A percentile compares a stretch with the other conserved stretches of the same genome.
Conservation (phyloP, 2,329 filamentous ascomycete genomes). For the Claviceps humidiphila region DNA sequence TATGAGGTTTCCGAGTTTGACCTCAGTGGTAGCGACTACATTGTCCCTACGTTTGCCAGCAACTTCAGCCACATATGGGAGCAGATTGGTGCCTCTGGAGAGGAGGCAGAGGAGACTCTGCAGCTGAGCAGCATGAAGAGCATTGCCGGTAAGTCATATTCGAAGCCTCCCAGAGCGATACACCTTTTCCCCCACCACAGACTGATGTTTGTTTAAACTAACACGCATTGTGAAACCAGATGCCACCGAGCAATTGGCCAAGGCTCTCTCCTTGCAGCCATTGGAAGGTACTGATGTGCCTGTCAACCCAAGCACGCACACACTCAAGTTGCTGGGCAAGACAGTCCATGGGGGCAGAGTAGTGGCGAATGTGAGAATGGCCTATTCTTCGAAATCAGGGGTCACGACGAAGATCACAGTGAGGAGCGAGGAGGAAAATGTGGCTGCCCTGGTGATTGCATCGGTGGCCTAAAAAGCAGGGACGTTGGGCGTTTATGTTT, state of each 20-base stretch:
- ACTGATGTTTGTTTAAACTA: constrained; percentile 7
- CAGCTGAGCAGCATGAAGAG: constrained; percentile 81
- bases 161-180: too few species aligned
- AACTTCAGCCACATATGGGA: constrained; percentile 96
- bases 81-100: constrained; percentile 75
- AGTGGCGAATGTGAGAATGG: constrained; percentile 80
- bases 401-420: constrained; percentile 94
- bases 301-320: constrained; percentile 78
- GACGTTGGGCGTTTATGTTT: constrained; percentile 18
- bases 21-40: constrained; percentile 81
- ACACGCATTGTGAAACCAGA: constrained; percentile 39
- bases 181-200: too few species aligned
- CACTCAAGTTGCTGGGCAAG: constrained; percentile 92
- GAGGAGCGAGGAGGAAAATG: constrained; percentile 81
- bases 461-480: constrained; percentile 55
- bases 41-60: constrained; percentile 83
- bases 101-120: constrained; percentile 83
- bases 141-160: constrained; percentile 60
- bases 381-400: constrained; percentile 79
- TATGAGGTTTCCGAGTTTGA: constrained; percentile 94
- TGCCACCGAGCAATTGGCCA: constrained; percentile 81
- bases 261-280: constrained; percentile 78
- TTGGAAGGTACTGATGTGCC: constrained; percentile 89
- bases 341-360: constrained; percentile 83
- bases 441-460: constrained; percentile 72